phyloP scores from a whole-genome alignment of 1,284 basidiomycete species.

The Lignosus rhinocerotis region DNA sequence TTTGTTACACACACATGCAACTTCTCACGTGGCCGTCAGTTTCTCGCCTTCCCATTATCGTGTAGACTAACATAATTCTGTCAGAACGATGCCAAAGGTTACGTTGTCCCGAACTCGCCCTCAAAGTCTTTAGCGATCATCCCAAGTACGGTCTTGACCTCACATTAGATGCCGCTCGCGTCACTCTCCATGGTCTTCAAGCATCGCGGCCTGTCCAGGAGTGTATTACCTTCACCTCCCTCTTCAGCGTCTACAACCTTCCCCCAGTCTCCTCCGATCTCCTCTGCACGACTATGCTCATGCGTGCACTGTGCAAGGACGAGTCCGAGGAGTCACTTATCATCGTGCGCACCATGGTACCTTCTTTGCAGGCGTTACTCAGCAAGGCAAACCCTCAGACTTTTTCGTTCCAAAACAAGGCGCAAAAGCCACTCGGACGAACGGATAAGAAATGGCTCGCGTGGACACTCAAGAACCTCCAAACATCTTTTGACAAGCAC shows the following conservation, averaged over 20 bases:
- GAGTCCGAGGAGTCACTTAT: constrained; percentile 36
- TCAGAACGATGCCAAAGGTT: constrained; percentile 63
- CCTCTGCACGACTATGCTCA: constrained; percentile 56
- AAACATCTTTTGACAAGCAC: constrained; percentile 27
- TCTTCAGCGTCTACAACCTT: constrained; percentile 54
- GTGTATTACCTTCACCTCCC: constrained; percentile 47
- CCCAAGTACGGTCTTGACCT: constrained; percentile 60
- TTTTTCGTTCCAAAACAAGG: constrained; percentile 29
- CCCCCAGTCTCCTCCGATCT: constrained; percentile 54
- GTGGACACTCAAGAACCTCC: constrained; percentile 30
- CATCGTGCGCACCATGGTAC: constrained; percentile 46
- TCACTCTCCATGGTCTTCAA: constrained; percentile 47
- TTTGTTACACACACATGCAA: neutral
- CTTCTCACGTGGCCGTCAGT: neutral
- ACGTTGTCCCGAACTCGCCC: constrained; percentile 51
- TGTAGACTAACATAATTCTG: neutral
- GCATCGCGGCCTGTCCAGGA: constrained; percentile 46
- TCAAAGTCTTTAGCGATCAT: constrained; percentile 61
- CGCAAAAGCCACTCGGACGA: constrained; percentile 21
- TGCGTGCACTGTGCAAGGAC: constrained; percentile 49
- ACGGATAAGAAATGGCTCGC: constrained; percentile 34
- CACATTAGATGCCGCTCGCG: constrained; percentile 51
- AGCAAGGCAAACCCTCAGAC: constrained; percentile 28
- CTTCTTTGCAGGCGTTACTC: constrained; percentile 40
- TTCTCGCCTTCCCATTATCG: neutral